Percentiles rank a stretch among this genome's conserved stretches.
These are phyloP conservation scores for Vicia villosa DNA, from an alignment of 306 rosid species.

Conservation along the genomic window DNA sequence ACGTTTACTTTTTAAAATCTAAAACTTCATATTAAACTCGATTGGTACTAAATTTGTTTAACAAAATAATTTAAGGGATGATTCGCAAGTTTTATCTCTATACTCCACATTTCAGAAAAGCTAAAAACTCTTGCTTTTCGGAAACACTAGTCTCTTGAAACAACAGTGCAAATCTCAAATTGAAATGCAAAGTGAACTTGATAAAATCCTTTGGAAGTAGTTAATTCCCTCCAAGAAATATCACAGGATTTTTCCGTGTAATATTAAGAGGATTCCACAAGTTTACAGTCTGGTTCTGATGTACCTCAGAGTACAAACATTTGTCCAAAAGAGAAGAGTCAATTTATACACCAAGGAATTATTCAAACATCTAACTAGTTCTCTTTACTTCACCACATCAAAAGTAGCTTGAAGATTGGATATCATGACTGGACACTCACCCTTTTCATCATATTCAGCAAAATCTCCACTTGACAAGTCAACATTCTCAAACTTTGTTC, in stretches of 20 bases:
- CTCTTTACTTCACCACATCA: constrained; percentile 59
- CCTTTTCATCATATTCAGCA: constrained; percentile 90
- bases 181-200: too few relatives aligned
- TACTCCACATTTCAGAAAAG: too few relatives aligned
- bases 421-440: constrained; percentile 86
- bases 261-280: constrained; percentile 32
- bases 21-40: too few relatives aligned
- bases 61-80: too few relatives aligned
- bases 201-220: too few relatives aligned
- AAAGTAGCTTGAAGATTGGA: constrained; percentile 64
- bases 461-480: constrained; percentile 77
- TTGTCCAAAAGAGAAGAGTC: constrained; percentile 33
- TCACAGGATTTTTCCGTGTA: background rate
- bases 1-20: too few relatives aligned
- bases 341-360: constrained; percentile 37
- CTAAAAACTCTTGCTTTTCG: too few relatives aligned
- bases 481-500: constrained; percentile 71
- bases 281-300: constrained; percentile 6
- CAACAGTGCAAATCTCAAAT: too few relatives aligned
- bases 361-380: constrained; percentile 15
- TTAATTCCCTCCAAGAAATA: background rate
- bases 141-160: too few relatives aligned
- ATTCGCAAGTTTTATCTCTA: too few relatives aligned
- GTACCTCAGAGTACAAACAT: constrained; percentile 25
- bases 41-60: too few relatives aligned